Percentiles rank a stretch among this genome's conserved stretches.
These are phyloP conservation scores for Beauveria pseudobassiana DNA, from an alignment of 2,329 filamentous ascomycete genomes.

Conservation along the genomic window DNA sequence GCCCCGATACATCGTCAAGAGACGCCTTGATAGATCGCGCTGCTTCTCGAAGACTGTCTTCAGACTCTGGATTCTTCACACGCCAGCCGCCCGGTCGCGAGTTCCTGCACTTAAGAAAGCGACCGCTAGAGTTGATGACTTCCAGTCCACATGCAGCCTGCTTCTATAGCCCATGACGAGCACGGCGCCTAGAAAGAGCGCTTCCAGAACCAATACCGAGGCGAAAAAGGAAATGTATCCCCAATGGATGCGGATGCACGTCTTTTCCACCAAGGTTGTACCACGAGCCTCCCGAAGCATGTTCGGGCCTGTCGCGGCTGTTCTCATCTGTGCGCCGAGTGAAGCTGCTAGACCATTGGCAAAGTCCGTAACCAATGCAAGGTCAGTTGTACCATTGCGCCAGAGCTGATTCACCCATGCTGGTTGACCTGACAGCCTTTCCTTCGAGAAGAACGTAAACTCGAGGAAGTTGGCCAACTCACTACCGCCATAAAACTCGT, in stretches of 20 bases:
- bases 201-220: not conserved
- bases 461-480: not conserved
- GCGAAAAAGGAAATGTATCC: not conserved
- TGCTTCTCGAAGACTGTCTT: not conserved
- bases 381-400: not conserved
- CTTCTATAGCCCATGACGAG: not conserved
- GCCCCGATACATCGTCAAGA: not conserved
- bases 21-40: not conserved
- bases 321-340: not conserved
- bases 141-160: constrained; percentile 1
- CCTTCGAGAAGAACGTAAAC: not conserved
- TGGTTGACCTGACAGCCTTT: too few relatives aligned
- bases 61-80: not conserved
- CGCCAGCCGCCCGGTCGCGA: not conserved
- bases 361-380: not conserved
- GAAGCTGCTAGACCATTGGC: not conserved
- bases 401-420: not conserved
- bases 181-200: not conserved
- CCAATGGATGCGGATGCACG: constrained; percentile 1
- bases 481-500: not conserved
- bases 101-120: not conserved
- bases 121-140: not conserved
- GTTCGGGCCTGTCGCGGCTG: not conserved
- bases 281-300: constrained; percentile 3
- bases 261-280: not conserved